Evolutionary conservation across 2,329 filamentous ascomycete genomes (phyloP).

Genomic region (Thelonectria discophora): DNA sequence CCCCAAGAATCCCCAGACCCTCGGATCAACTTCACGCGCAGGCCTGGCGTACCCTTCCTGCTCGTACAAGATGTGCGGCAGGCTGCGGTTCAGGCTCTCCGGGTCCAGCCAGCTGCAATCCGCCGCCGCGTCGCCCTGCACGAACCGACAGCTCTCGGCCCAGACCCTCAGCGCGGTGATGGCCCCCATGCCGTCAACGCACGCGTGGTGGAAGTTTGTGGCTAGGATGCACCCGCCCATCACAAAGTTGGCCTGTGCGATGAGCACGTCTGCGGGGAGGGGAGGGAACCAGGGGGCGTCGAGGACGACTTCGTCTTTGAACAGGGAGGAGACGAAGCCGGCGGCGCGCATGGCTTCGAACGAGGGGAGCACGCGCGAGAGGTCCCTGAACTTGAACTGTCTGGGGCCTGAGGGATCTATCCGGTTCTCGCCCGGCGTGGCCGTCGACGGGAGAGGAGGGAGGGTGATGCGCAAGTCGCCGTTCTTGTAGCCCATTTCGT

Average conservation of each 20-base stretch:
- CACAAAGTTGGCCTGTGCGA: conserved; percentile 46
- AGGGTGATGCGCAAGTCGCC: conserved; percentile 37
- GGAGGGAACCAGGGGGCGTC: conserved; percentile 35
- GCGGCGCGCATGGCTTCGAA: conserved; percentile 38
- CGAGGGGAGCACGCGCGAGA: conserved; percentile 38
- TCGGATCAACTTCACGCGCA: conserved; percentile 39
- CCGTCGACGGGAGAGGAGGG: conserved; percentile 25
- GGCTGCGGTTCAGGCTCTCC: conserved; percentile 44
- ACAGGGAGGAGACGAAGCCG: conserved; percentile 42
- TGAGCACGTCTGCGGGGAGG: conserved; percentile 43
- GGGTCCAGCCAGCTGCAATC: conserved; percentile 42
- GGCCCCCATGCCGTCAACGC: conserved; percentile 43
- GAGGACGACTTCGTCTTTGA: conserved; percentile 41
- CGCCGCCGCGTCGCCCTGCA: conserved; percentile 39
- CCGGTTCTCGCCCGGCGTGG: not conserved
- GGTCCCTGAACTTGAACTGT: conserved; percentile 40
- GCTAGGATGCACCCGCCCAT: conserved; percentile 44
- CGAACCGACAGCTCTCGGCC: conserved; percentile 44
- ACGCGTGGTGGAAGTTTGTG: conserved; percentile 39
- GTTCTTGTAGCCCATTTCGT: conserved; percentile 39
- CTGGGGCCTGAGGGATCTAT: conserved; percentile 8
- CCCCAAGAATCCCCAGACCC: conserved; percentile 40
- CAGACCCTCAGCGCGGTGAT: conserved; percentile 43
- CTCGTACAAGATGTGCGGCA: conserved; percentile 42
- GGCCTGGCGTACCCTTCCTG: conserved; percentile 36